Evolutionary conservation across 2,329 filamentous ascomycete species (phyloP), one percentile per base, ranked within the genome.

Genomic region (Fusarium humuli): DNA sequence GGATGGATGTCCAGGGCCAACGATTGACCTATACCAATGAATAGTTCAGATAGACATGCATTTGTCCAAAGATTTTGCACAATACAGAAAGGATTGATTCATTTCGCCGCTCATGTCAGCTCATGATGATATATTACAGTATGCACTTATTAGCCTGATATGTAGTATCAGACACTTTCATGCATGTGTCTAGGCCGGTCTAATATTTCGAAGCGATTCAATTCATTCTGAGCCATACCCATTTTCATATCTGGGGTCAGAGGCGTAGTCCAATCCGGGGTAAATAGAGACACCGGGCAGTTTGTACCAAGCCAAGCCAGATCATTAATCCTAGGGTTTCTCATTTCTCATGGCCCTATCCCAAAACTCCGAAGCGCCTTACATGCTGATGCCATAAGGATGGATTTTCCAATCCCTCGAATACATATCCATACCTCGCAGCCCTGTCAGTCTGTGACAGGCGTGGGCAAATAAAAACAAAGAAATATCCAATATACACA

Each of bases 91-190:
- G 50, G 55, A 63, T 30, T 65, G 59, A 44, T 69, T 57, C 72
- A 65, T 72, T 70, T 72, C 57, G 69, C 60, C 56, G 58, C 65
- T 65, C 47, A 55, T 61, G 73, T 69, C 73, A 73, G 67, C 56
- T 73, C 69, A 72, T 66, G 44, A 29, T 37, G 32, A 25, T 62
- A 70, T 65, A 57, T 59, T 59, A 61, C 65, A 73, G 61, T 66
- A 25, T 71, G 54, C 71, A 65, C 56, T 52, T 68, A n/a, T n/a
- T 71, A 50, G 53, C 58, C 61, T 63, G 46, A 62, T 69, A 5
- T 41, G 42, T 46, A 56, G 23, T 29, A 16, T 60, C 41, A 63
- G 54, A 13, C 48, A 34, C 25, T 63, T 68, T 68, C 53, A 25
- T 47, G 52, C 45, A 41, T 47, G 42, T 30, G 41, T 48, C 46